Percentiles rank a stretch among this genome's conserved stretches.
Evolutionary conservation across 1,284 basidiomycete genomes (phyloP).

Genomic region (Microbotryum scabiosae): DNA sequence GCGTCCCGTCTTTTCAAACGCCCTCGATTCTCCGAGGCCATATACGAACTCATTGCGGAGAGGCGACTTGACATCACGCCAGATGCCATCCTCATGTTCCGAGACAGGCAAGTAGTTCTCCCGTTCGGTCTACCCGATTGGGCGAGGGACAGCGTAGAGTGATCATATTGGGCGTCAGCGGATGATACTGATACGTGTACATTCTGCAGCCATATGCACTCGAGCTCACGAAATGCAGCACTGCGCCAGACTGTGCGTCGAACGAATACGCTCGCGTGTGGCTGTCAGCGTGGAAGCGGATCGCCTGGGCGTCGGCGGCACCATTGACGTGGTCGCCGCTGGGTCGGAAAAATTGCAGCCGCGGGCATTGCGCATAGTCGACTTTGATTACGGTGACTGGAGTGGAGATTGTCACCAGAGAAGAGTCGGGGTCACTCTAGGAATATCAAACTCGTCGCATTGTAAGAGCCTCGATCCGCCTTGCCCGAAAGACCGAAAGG

Average conservation of each 20-base stretch:
- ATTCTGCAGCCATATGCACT: not conserved
- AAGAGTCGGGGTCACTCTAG: not conserved
- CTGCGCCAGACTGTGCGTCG: conserved; percentile 16
- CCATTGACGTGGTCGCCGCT: not conserved
- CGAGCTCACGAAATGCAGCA: conserved; percentile 14
- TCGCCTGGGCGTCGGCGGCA: not conserved
- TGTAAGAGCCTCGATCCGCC: too few relatives aligned
- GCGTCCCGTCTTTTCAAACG: conserved; percentile 23
- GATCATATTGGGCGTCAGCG: not conserved
- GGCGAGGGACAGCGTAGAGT: not conserved
- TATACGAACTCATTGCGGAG: conserved; percentile 24
- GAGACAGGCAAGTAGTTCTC: conserved; percentile 23
- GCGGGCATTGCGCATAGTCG: not conserved
- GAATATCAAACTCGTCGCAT: not conserved
- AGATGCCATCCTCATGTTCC: conserved; percentile 9
- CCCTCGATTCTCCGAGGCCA: conserved; percentile 25
- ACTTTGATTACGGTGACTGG: not conserved
- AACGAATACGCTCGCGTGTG: conserved; percentile 22
- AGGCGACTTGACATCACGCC: conserved; percentile 1
- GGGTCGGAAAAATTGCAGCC: conserved; percentile 1
- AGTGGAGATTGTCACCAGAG: not conserved
- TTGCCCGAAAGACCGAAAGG: too few relatives aligned
- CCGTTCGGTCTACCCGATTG: conserved; percentile 9
- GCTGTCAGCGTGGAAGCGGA: conserved; percentile 15
- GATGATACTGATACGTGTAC: not conserved